phyloP scores from a whole-genome alignment of 2,329 filamentous ascomycete species.

The Westerdykella sp. region DNA sequence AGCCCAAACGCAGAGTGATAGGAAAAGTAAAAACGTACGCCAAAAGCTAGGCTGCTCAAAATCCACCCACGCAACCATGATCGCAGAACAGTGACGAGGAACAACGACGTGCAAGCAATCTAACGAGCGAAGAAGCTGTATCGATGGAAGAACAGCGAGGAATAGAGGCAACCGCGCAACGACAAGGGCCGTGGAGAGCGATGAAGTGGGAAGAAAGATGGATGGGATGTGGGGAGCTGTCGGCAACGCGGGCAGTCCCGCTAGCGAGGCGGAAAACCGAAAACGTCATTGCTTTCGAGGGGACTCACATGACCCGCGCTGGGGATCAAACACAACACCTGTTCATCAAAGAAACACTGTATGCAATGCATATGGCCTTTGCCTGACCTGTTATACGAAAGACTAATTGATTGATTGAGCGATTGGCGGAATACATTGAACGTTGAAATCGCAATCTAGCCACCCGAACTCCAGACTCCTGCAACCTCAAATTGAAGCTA shows the following conservation, averaged over 20 bases:
- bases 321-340: no score
- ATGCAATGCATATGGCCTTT: no score
- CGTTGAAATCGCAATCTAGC: no score
- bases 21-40: conserved; percentile 32
- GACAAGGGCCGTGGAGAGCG: not conserved
- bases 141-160: not conserved
- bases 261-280: not conserved
- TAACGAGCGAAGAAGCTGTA: not conserved
- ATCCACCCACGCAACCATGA: conserved; percentile 30
- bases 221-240: not conserved
- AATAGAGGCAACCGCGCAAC: not conserved
- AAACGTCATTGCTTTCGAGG: conserved; percentile 5
- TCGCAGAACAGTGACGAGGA: not conserved
- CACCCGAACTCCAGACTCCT: no score
- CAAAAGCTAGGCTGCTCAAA: conserved; percentile 44
- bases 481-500: no score
- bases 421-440: no score
- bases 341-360: no score
- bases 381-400: no score
- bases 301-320: conserved; percentile 2
- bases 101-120: not conserved
- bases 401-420: no score
- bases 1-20: no score
- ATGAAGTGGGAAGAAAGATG: not conserved
- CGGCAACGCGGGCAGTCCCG: not conserved